A percentile compares a stretch with the other conserved stretches of the same genome.
Evolutionary conservation across 352 stramenopile genomes (phyloP).

Genomic region (Phytophthora rubi): DNA sequence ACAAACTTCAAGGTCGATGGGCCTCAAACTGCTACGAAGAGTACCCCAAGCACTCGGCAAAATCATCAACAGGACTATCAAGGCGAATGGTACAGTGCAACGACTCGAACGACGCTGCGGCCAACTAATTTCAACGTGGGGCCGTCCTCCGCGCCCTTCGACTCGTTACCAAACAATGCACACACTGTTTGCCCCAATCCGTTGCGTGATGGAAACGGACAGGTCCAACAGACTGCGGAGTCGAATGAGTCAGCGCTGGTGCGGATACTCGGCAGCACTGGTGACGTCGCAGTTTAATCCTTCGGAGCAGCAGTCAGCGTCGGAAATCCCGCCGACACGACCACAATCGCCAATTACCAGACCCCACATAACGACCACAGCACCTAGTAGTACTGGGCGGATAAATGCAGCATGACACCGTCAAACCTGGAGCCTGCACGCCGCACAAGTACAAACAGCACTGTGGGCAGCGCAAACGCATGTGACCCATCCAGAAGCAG

Average conservation of each 20-base stretch:
- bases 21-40: not conserved
- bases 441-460: conserved; percentile 10
- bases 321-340: conserved; percentile 2
- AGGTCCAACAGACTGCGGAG: conserved; percentile 14
- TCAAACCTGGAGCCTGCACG: conserved; percentile 8
- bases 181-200: too few species aligned
- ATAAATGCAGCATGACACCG: not conserved
- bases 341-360: conserved; percentile 4
- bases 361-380: conserved; percentile 4
- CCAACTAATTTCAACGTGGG: too few species aligned
- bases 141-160: too few species aligned
- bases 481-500: conserved; percentile 8
- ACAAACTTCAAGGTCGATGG: not conserved
- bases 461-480: not conserved
- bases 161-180: too few species aligned
- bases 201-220: conserved; percentile 2
- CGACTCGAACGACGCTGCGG: too few species aligned
- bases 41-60: not conserved
- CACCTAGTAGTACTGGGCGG: not conserved
- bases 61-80: not conserved
- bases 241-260: conserved; percentile 37
- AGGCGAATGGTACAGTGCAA: too few species aligned
- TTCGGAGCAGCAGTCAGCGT: conserved; percentile 19
- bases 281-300: conserved; percentile 52
- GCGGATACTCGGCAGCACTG: conserved; percentile 63